Percentiles rank a stretch among this genome's conserved stretches.
Conservation (phyloP, 1,284 basidiomycete genomes). For the Laetiporus sulphureus region DNA sequence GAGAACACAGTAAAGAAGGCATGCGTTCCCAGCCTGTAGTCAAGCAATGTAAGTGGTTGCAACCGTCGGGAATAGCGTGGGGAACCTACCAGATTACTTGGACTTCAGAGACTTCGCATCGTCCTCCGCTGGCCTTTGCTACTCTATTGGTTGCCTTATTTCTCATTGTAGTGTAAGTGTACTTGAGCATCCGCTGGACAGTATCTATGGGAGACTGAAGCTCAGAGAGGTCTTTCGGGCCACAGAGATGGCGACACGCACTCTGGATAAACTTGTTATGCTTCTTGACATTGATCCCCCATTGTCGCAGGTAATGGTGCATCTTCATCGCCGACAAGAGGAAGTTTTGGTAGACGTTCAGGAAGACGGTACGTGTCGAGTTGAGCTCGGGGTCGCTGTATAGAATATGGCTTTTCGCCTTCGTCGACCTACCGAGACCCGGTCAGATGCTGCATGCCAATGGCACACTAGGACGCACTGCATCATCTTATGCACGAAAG, state of each 20-base stretch:
- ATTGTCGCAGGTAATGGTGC: constrained; percentile 70
- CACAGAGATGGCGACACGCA: too few relatives aligned
- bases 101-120: constrained; percentile 38
- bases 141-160: constrained; percentile 40
- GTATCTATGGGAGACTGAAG: not conserved
- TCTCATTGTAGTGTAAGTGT: constrained; percentile 46
- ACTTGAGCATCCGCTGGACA: constrained; percentile 50
- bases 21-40: constrained; percentile 71
- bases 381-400: constrained; percentile 79
- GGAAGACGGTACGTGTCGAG: constrained; percentile 50
- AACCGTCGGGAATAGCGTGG: too few relatives aligned
- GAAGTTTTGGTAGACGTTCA: constrained; percentile 86
- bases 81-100: constrained; percentile 57
- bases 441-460: not conserved
- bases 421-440: constrained; percentile 46
- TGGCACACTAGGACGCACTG: constrained; percentile 38
- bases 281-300: constrained; percentile 39
- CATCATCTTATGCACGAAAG: constrained; percentile 64
- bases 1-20: constrained; percentile 67
- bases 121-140: constrained; percentile 31
- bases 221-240: too few relatives aligned
- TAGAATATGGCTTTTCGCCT: constrained; percentile 63
- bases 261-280: constrained; percentile 47
- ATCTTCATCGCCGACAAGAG: constrained; percentile 86
- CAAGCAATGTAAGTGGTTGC: too few relatives aligned